Conservation (phyloP, 768 basidiomycete genomes). For the Phaffia australis region DNA sequence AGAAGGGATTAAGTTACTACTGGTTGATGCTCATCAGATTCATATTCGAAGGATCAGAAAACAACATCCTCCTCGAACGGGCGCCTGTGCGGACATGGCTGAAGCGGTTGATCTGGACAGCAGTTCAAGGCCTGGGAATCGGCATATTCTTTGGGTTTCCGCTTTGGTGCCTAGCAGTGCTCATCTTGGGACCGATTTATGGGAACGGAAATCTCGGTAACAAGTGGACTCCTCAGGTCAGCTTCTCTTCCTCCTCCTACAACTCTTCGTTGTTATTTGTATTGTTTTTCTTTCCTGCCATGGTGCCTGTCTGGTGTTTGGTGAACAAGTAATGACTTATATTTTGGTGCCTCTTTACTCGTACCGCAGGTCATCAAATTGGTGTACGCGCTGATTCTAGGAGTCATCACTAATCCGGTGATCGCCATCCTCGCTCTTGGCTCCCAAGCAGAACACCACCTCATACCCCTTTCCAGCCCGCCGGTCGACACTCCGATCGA, state of each 20-base stretch:
- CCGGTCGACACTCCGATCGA: background rate
- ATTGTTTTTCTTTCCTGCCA: background rate
- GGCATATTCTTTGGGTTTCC: slow-evolving; percentile 37
- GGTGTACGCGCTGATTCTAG: slow-evolving; percentile 35
- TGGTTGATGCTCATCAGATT: slow-evolving; percentile 35
- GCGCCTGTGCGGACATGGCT: slow-evolving; percentile 26
- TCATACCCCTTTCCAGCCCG: slow-evolving; percentile 30
- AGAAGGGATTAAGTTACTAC: slow-evolving; percentile 28
- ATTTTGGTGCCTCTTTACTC: too few relatives aligned
- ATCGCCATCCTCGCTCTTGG: slow-evolving; percentile 37
- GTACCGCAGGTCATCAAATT: slow-evolving; percentile 32
- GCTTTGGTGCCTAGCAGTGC: slow-evolving; percentile 35
- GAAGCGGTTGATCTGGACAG: slow-evolving; percentile 31
- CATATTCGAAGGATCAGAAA: slow-evolving; percentile 38
- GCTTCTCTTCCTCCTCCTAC: background rate
- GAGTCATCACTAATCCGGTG: slow-evolving; percentile 37
- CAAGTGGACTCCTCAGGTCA: slow-evolving; percentile 34
- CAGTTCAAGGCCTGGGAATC: slow-evolving; percentile 34
- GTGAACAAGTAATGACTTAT: too few relatives aligned
- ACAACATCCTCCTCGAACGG: slow-evolving; percentile 32
- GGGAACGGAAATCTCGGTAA: slow-evolving; percentile 31
- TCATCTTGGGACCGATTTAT: slow-evolving; percentile 37
- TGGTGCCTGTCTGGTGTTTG: too few relatives aligned
- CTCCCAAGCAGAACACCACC: slow-evolving; percentile 37
- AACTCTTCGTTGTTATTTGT: background rate